Evolutionary conservation across 2,329 filamentous ascomycete genomes (phyloP).

Genomic region (Pseudocercospora vitis): DNA sequence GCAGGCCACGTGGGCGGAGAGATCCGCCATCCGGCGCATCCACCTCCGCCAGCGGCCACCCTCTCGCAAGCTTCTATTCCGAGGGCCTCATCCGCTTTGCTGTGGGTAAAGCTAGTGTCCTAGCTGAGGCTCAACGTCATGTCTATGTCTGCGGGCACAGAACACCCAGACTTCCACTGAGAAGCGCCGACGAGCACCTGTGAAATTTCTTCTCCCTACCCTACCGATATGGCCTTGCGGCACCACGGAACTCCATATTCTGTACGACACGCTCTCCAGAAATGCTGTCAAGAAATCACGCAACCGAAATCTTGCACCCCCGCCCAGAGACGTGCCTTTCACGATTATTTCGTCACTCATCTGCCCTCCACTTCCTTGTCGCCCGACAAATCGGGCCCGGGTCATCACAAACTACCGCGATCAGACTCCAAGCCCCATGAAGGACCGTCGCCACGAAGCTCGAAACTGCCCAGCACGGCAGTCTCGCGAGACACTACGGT

Average conservation of each 20-base stretch:
- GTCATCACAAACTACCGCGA: conserved; percentile 79
- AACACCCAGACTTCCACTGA: conserved; percentile 4
- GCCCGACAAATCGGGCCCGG: conserved; percentile 61
- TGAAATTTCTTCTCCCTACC: neutral
- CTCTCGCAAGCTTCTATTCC: no score
- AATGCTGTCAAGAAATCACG: conserved; percentile 6
- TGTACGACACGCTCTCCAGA: conserved; percentile 31
- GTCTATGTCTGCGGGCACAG: neutral
- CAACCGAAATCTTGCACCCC: neutral
- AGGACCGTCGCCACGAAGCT: conserved; percentile 30
- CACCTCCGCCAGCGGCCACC: neutral
- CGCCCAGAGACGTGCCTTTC: conserved; percentile 57
- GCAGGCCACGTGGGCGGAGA: neutral
- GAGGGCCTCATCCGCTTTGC: no score
- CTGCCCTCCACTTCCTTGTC: conserved; percentile 90
- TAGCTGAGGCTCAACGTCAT: neutral
- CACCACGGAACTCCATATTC: conserved; percentile 35
- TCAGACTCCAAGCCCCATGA: conserved; percentile 79
- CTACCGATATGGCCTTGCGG: conserved; percentile 26
- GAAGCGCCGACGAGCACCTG: no score
- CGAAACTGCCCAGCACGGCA: conserved; percentile 36
- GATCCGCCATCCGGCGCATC: neutral
- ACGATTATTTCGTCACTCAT: conserved; percentile 97
- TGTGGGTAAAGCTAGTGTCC: no score
- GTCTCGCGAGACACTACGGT: conserved; percentile 78